Conservation (phyloP, 140 eudicot genomes). For the Anethum foeniculum region DNA sequence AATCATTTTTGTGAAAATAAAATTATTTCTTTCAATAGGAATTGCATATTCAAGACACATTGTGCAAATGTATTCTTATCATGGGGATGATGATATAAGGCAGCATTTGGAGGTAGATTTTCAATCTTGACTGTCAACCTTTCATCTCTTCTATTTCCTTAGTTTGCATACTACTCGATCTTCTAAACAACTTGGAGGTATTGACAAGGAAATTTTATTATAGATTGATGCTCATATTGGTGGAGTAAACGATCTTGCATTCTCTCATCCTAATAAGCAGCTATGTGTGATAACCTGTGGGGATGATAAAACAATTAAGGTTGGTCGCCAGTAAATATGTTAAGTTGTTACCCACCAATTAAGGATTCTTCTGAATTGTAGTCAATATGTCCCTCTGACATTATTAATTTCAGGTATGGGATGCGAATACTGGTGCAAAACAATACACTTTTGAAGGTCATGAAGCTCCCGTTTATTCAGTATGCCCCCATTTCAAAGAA, state of each 20-base stretch:
- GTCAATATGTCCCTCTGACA: neutral
- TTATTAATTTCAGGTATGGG: constrained; percentile 62
- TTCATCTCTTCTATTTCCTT: constrained; percentile 1
- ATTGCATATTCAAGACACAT: constrained; percentile 88
- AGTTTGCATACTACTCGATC: neutral
- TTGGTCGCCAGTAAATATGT: constrained; percentile 14
- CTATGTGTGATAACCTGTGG: constrained; percentile 79
- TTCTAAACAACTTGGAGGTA: neutral
- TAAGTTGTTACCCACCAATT: neutral
- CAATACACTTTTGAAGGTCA: constrained; percentile 90
- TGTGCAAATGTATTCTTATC: constrained; percentile 83
- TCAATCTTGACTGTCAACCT: neutral
- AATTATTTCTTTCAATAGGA: constrained; percentile 32
- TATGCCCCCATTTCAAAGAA: constrained; percentile 88
- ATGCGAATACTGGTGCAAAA: constrained; percentile 63
- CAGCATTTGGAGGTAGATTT: constrained; percentile 70
- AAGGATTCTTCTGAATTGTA: neutral
- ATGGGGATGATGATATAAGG: constrained; percentile 58
- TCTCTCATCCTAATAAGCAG: constrained; percentile 77
- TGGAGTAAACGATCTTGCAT: constrained; percentile 85
- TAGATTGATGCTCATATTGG: constrained; percentile 91
- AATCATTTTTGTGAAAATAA: constrained; percentile 2
- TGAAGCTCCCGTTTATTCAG: constrained; percentile 89
- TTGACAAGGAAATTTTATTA: constrained; percentile 4
- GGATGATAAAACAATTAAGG: constrained; percentile 76